phyloP scores from a whole-genome alignment of 495 filamentous ascomycete species.

The Aspergillus sclerotiicarbonarius region DNA sequence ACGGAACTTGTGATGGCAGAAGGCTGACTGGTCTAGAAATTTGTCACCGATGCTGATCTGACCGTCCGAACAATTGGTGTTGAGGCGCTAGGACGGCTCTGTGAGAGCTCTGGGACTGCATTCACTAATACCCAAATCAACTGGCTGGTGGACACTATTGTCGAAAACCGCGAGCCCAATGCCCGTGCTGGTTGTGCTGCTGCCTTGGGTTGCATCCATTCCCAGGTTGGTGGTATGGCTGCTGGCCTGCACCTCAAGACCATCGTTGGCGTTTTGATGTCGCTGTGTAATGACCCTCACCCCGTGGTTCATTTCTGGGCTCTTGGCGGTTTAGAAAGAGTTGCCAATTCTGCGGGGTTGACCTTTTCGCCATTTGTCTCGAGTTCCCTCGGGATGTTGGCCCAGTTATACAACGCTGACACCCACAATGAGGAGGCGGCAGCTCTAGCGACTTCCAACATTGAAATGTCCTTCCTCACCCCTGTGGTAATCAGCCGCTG shows the following conservation, averaged over 20 bases:
- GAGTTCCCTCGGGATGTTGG: slow-evolving; percentile 86
- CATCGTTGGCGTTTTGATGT: slow-evolving; percentile 93
- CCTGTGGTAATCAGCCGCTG: slow-evolving; percentile 79
- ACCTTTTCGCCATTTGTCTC: slow-evolving; percentile 88
- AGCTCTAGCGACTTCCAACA: slow-evolving; percentile 77
- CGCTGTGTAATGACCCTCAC: slow-evolving; percentile 92
- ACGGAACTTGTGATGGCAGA: background rate
- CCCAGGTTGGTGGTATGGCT: slow-evolving; percentile 96
- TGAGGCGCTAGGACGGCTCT: slow-evolving; percentile 85
- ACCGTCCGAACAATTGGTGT: slow-evolving; percentile 83
- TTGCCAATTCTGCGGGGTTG: slow-evolving; percentile 89
- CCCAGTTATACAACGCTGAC: slow-evolving; percentile 86
- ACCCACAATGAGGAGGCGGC: slow-evolving; percentile 84
- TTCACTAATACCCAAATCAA: slow-evolving; percentile 90
- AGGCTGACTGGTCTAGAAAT: slow-evolving; percentile 46
- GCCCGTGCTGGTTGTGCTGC: slow-evolving; percentile 91
- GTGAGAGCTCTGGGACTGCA: slow-evolving; percentile 79
- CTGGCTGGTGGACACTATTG: slow-evolving; percentile 88
- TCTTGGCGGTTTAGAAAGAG: slow-evolving; percentile 79
- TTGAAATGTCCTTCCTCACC: slow-evolving; percentile 79
- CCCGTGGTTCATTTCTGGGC: slow-evolving; percentile 96
- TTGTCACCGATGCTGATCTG: slow-evolving; percentile 78
- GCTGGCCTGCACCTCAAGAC: slow-evolving; percentile 96
- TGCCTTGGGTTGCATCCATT: slow-evolving; percentile 89
- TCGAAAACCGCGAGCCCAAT: slow-evolving; percentile 87